Base-by-base conservation (phyloP, 129 eudicot species). In the Pittosporum tobira region DNA sequence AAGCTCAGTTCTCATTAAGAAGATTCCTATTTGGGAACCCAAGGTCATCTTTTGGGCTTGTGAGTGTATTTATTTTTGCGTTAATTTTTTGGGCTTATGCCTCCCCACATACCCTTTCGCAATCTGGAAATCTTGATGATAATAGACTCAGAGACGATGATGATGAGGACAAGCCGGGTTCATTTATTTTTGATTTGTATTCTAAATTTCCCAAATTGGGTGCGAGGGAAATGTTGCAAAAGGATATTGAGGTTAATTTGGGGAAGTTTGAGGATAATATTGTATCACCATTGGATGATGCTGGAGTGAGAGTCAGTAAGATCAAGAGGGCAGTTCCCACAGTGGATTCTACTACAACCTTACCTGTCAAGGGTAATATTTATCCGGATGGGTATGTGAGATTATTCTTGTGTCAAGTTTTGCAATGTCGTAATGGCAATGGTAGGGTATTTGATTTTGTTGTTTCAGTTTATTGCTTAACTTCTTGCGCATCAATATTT, bases 191-290 rank as follows among this genome's bases (percentile, higher is more conserved):
- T 24, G 87, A 86, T 0, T 42, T 86, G 69, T 86, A 61, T 56
- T 77, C 76, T 3, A 86, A 79, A 74, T 62, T 59, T 56, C 79
- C 76, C 5, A 86, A 79, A 74, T 62, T 59, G 57, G 76, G 77
- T 40, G 19, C 30, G 42, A 29, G 52, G n/a, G 72, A 62, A 57
- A 44, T 20, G 56, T 51, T 48, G 6, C 37, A 22, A 43, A 59
- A 78, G n/a, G 86, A 79, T 49, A 48, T 70, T 77, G 90, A 86
- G 73, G 71, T 81, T 18, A 86, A 82, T 27, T 68, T 86, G 59
- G 90, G 95, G 64, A 86, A 71, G 47, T 68, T 76, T 76, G 66
- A 63, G 59, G 64, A 65, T 55, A 72, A 66, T 28, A 22, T 69
- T 37, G 71, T 70, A n/a, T 49, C 69, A 30, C 72, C 60, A 45